phyloP scores from a whole-genome alignment of 2,329 filamentous ascomycete species.

The Pseudogymnoascus sp. region DNA sequence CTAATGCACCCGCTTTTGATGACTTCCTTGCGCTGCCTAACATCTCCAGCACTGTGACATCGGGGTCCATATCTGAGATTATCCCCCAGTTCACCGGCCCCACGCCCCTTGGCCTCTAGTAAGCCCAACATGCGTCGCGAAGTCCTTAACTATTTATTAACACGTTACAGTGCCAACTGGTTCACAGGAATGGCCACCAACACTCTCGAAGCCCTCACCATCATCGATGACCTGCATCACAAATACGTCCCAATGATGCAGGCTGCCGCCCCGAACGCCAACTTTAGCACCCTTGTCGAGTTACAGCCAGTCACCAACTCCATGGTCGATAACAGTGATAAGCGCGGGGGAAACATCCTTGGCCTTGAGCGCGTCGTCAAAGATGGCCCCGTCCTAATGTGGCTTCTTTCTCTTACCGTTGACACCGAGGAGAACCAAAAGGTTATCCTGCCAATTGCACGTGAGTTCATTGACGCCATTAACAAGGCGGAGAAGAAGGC shows the following conservation, averaged over 20 bases:
- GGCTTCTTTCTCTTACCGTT: slow-evolving; percentile 14
- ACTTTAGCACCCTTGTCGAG: slow-evolving; percentile 19
- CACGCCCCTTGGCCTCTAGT: slow-evolving; percentile 17
- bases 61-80: slow-evolving; percentile 13
- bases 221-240: slow-evolving; percentile 15
- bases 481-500: slow-evolving; percentile 12
- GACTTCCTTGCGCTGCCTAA: slow-evolving; percentile 16
- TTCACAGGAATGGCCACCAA: slow-evolving; percentile 25
- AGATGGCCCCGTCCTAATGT: slow-evolving; percentile 21
- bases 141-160: slow-evolving; percentile 12
- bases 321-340: slow-evolving; percentile 22
- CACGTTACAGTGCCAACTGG: slow-evolving; percentile 27
- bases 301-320: slow-evolving; percentile 29
- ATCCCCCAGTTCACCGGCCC: slow-evolving; percentile 17
- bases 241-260: slow-evolving; percentile 16
- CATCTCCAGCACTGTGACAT: slow-evolving; percentile 16
- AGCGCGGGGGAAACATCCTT: slow-evolving; percentile 29
- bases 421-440: slow-evolving; percentile 21
- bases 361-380: slow-evolving; percentile 30
- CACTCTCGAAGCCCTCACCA: slow-evolving; percentile 14
- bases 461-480: slow-evolving; percentile 11
- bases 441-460: slow-evolving; percentile 24
- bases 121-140: slow-evolving; percentile 11
- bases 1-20: slow-evolving; percentile 9
- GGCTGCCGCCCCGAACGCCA: slow-evolving; percentile 17